Evolutionary conservation across 2,329 filamentous ascomycete species (phyloP).

Genomic region (Phyllosticta paracitricarpa): DNA sequence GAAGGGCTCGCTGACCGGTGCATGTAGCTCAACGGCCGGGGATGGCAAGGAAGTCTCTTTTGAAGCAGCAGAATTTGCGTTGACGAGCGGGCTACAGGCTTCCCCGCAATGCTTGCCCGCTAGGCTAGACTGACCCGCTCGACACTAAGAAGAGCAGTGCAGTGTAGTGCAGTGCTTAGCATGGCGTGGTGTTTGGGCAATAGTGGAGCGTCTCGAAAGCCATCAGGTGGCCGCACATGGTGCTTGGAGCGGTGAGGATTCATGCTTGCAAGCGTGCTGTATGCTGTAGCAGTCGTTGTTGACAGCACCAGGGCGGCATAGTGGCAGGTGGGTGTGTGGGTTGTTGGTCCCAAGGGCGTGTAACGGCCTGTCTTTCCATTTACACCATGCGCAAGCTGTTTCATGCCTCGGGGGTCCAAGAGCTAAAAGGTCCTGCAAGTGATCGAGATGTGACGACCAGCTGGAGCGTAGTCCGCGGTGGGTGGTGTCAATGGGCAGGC

Average conservation of each 20-base stretch:
- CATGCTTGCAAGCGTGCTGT: background rate
- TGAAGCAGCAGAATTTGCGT: background rate
- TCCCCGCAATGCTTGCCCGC: background rate
- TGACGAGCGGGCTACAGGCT: background rate
- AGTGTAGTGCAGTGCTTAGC: background rate
- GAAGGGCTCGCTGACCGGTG: background rate
- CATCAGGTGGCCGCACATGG: background rate
- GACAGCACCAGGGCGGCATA: background rate
- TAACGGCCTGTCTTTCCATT: background rate
- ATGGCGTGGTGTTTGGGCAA: background rate
- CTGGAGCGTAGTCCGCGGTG: background rate
- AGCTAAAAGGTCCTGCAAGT: background rate
- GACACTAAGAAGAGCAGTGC: background rate
- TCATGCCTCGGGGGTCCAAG: background rate
- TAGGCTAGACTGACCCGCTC: background rate
- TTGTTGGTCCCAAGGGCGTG: background rate
- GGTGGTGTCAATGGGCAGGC: background rate
- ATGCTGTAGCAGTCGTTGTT: background rate
- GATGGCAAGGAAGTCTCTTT: background rate
- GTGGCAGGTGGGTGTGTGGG: background rate
- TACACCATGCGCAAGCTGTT: background rate
- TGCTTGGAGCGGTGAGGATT: background rate
- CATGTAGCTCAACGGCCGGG: background rate
- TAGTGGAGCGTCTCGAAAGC: background rate
- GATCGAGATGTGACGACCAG: background rate